Conservation (phyloP, 176 grass and related monocot species). For the Ampelocalamus luodianensis region DNA sequence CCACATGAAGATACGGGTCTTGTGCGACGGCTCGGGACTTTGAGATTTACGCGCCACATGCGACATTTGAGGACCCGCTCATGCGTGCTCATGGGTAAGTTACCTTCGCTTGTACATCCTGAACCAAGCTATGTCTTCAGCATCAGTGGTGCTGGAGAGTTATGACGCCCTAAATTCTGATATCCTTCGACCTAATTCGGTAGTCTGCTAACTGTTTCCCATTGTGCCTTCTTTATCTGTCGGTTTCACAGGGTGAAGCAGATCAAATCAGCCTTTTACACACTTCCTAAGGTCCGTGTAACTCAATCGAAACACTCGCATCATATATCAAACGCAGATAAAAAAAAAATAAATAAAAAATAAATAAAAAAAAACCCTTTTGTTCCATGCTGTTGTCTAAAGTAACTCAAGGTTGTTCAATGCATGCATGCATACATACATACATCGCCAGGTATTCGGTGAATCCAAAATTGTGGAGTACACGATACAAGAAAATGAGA, state of each 20-base stretch:
- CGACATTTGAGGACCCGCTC: conserved; percentile 52
- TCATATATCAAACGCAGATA: too few species aligned
- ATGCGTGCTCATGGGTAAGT: conserved; percentile 52
- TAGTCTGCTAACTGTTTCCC: neutral
- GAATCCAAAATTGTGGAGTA: conserved; percentile 48
- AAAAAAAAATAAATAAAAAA: too few species aligned
- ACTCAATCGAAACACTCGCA: too few species aligned
- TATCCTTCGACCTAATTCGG: too few species aligned
- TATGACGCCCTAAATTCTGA: too few species aligned
- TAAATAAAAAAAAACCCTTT: too few species aligned
- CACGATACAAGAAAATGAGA: conserved; percentile 23
- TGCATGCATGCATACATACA: too few species aligned
- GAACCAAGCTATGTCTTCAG: neutral
- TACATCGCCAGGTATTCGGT: conserved; percentile 1
- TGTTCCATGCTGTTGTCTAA: neutral
- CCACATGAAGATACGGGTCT: conserved; percentile 38
- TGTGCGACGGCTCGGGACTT: conserved; percentile 49
- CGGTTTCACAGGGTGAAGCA: conserved; percentile 40
- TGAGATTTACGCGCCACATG: conserved; percentile 41
- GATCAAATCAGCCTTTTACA: conserved; percentile 56
- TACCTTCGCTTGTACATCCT: neutral
- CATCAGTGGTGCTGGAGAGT: neutral
- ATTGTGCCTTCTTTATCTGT: neutral
- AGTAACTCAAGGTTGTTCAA: neutral
- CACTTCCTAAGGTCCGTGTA: conserved; percentile 39